Conservation (phyloP, 345 rosid species). For the Brassica incana region DNA sequence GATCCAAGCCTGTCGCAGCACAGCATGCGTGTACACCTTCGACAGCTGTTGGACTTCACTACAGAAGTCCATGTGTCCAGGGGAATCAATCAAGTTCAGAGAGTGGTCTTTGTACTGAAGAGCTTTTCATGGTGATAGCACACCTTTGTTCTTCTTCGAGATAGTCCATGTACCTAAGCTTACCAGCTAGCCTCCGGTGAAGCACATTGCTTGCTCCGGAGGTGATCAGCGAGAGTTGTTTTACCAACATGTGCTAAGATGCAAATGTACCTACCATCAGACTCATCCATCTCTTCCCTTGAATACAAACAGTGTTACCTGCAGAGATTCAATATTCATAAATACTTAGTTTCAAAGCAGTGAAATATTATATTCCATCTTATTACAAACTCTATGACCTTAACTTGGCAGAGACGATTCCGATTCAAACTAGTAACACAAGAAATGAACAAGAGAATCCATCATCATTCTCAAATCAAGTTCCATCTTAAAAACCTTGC, state of each 20-base stretch:
- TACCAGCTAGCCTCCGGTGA: conserved; percentile 73
- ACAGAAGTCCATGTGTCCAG: conserved; percentile 98
- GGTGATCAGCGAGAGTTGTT: conserved; percentile 92
- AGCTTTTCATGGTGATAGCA: conserved; percentile 97
- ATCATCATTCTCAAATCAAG: background rate
- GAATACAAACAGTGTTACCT: background rate
- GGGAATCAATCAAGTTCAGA: conserved; percentile 81
- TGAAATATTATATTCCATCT: too few species aligned
- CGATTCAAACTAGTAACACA: background rate
- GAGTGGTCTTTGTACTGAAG: conserved; percentile 66
- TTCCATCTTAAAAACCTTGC: background rate
- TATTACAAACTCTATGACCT: background rate
- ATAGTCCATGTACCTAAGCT: conserved; percentile 83
- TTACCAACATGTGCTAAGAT: conserved; percentile 94
- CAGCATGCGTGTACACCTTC: conserved; percentile 96
- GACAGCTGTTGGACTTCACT: conserved; percentile 92
- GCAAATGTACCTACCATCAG: conserved; percentile 58
- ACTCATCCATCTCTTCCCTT: conserved; percentile 44
- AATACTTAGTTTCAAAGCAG: background rate
- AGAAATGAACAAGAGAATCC: background rate
- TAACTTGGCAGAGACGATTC: background rate
- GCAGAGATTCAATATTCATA: background rate
- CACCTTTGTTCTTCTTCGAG: conserved; percentile 95
- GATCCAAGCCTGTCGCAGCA: conserved; percentile 84
- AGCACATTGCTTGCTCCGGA: conserved; percentile 68